Evolutionary conservation across 345 rosid genomes (phyloP).

Genomic region (Pseudoturritis turrita): DNA sequence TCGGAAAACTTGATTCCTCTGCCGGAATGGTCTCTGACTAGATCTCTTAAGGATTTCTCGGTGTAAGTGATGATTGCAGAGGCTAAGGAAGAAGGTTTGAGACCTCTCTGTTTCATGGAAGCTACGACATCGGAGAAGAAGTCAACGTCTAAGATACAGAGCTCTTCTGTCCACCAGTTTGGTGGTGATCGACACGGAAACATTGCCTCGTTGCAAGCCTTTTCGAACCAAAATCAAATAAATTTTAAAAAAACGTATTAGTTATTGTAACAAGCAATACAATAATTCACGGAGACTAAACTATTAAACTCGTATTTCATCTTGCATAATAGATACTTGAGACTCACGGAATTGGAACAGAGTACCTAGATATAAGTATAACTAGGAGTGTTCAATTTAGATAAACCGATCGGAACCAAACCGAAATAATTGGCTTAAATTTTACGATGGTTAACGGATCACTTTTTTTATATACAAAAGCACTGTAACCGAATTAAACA

Average conservation of each 20-base stretch:
- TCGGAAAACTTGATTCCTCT: conserved; percentile 39
- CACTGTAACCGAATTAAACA: too few relatives aligned
- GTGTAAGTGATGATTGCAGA: conserved; percentile 64
- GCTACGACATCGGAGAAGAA: conserved; percentile 48
- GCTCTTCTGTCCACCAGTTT: conserved; percentile 97
- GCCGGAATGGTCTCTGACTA: conserved; percentile 83
- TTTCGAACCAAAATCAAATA: not conserved
- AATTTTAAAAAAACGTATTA: not conserved
- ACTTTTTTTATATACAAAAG: too few relatives aligned
- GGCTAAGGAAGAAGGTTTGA: conserved; percentile 57
- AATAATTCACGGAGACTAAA: not conserved
- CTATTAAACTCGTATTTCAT: not conserved
- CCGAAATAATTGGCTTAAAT: not conserved
- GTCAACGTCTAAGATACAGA: conserved; percentile 59
- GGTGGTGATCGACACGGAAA: conserved; percentile 83
- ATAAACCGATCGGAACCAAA: not conserved
- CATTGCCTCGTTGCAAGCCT: conserved; percentile 80
- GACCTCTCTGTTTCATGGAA: conserved; percentile 67
- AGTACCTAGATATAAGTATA: not conserved
- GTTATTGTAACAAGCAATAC: not conserved
- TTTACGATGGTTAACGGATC: too few relatives aligned
- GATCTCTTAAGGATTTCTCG: conserved; percentile 75
- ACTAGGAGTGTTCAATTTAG: too few relatives aligned
- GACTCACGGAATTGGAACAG: not conserved
- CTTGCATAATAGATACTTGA: not conserved